Base-by-base conservation (phyloP, 2,329 filamentous ascomycete genomes). In the Epichloe hybrida region DNA sequence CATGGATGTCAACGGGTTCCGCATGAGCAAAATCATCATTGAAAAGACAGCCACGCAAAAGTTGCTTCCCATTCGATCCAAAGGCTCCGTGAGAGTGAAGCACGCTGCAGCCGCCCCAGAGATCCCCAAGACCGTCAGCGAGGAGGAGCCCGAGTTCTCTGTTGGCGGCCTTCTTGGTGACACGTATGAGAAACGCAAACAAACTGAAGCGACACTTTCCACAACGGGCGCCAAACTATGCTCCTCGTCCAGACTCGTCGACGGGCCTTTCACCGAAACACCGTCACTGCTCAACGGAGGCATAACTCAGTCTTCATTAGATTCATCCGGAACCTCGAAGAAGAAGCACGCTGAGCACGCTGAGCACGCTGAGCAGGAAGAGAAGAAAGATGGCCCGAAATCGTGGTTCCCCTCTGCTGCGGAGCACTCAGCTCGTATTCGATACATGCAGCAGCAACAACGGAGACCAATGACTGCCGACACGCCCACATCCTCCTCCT, bases 271-370 rank as follows among this genome's bases (percentile, higher is more conserved):
- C 58, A 77, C 70, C 4, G 70, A 75, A 7, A 80, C 78, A 0
- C 72, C 78, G 2, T 80, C 74, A 8, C 69, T 83, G 2, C 61
- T 83, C 20, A 81, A 77, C 56, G 69, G 62, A 15, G 59, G 57
- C 34, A 59, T 61, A 37, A 48, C 51, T 27, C 53, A 54, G 15
- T 55, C 54, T 9, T 54, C 60, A 4, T 55, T 56, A 17, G 57
- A 62, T 31, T 42, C 48, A 15, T 46, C 48, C 5, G 48, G 41
- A 7, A 34, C 15, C 31, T 39, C n/a, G 31, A 31, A 31, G 31
- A 36, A 23, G 12, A 50, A 35, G 13, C 41, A 50, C 20, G 54
- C 53, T 17, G 57, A 66, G 58, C 41, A 50, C 20, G 54, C 53
- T 17, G 57, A 66, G 58, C 41, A 50, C 20, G 54, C 53, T 17